Evolutionary conservation across 192 early-diverging fungal species (phyloP).

Genomic region (Thoreauomyces humboldtii): DNA sequence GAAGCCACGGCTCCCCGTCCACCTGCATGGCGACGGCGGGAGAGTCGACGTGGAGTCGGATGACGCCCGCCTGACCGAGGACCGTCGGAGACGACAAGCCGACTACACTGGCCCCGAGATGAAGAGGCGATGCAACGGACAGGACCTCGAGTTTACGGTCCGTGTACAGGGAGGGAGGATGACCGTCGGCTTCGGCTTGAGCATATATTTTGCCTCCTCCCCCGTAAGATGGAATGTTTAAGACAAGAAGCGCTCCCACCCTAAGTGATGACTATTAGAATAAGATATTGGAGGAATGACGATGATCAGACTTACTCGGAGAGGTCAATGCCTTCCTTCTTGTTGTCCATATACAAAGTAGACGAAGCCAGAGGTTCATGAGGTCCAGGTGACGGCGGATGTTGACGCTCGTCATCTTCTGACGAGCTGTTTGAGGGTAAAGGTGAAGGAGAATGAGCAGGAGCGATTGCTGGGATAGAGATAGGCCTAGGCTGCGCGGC

Average conservation of each 20-base stretch:
- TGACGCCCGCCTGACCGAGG: constrained; percentile 19
- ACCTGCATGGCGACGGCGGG: constrained; percentile 34
- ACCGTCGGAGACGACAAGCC: constrained; percentile 24
- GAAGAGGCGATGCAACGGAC: constrained; percentile 22
- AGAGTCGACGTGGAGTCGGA: constrained; percentile 17
- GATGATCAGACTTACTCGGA: constrained; percentile 10
- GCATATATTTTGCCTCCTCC: constrained; percentile 34
- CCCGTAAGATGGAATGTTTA: constrained; percentile 39
- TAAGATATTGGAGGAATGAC: neutral
- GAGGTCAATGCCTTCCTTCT: constrained; percentile 13
- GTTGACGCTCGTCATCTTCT: neutral
- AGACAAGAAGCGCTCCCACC: constrained; percentile 26
- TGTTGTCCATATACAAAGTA: constrained; percentile 3
- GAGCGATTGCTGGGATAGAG: too few species aligned
- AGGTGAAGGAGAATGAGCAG: too few species aligned
- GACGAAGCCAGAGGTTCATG: constrained; percentile 26
- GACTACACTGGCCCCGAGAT: constrained; percentile 33
- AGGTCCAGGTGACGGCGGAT: constrained; percentile 7
- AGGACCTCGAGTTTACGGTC: constrained; percentile 35
- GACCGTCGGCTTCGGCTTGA: constrained; percentile 27
- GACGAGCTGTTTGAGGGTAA: too few species aligned
- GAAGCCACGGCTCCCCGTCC: constrained; percentile 37
- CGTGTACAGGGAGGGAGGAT: constrained; percentile 11
- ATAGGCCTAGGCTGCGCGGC: too few species aligned
- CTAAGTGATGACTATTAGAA: too few species aligned